phyloP scores from a whole-genome alignment of 2,329 filamentous ascomycete genomes.

The Arthrocladium fulminans region DNA sequence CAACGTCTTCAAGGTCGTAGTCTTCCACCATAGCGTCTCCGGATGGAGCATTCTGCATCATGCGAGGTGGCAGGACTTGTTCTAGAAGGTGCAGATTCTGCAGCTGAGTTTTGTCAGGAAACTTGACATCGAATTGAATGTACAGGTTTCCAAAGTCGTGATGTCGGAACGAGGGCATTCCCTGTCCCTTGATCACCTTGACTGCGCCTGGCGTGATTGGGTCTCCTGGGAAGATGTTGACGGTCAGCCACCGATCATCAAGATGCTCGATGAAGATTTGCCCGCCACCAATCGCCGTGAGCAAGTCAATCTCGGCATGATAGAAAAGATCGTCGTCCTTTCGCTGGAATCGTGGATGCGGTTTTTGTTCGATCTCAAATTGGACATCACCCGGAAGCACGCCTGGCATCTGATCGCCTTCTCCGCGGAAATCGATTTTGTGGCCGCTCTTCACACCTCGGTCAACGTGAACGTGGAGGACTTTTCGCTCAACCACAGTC shows the following conservation, averaged over 20 bases:
- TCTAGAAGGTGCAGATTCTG: slow-evolving; percentile 72
- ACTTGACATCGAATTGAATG: slow-evolving; percentile 96
- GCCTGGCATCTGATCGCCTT: slow-evolving; percentile 91
- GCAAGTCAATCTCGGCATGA: slow-evolving; percentile 87
- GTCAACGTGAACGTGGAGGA: slow-evolving; percentile 96
- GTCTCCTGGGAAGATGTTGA: slow-evolving; percentile 88
- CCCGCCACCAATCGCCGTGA: slow-evolving; percentile 88
- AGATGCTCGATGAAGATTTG: slow-evolving; percentile 90
- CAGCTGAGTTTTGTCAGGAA: slow-evolving; percentile 64
- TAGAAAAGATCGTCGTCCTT: slow-evolving; percentile 95
- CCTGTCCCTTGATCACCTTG: slow-evolving; percentile 91
- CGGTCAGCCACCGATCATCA: slow-evolving; percentile 90
- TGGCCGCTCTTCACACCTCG: slow-evolving; percentile 86
- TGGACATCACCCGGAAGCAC: slow-evolving; percentile 92
- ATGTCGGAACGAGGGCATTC: slow-evolving; percentile 93
- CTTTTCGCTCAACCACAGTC: slow-evolving; percentile 93
- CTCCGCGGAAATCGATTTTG: slow-evolving; percentile 93
- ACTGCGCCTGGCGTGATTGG: slow-evolving; percentile 83
- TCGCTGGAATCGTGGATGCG: slow-evolving; percentile 88
- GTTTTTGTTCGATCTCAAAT: slow-evolving; percentile 99
- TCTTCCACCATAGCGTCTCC: slow-evolving; percentile 84
- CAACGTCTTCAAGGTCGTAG: slow-evolving; percentile 76
- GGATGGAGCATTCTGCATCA: slow-evolving; percentile 59
- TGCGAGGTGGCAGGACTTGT: slow-evolving; percentile 68
- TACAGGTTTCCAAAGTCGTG: slow-evolving; percentile 95